These are phyloP conservation scores for Luvunga scandens DNA, from an alignment of 345 rosid species.

Conservation along the genomic window DNA sequence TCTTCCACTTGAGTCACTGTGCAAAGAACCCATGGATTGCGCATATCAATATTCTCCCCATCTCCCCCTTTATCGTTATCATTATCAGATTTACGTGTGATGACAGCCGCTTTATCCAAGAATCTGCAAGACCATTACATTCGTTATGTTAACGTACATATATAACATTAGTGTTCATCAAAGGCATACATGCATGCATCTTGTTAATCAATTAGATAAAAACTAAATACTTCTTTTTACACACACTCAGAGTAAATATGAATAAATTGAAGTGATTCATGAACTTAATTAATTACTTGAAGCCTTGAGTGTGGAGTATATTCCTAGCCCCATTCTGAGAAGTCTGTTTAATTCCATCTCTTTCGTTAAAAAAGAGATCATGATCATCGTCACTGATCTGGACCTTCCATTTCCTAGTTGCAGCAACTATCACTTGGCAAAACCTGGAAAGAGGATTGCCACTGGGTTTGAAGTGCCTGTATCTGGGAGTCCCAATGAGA, in stretches of 20 bases:
- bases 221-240: too few relatives aligned
- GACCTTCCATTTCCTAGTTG: conserved; percentile 55
- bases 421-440: conserved; percentile 77
- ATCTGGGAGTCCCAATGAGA: conserved; percentile 72
- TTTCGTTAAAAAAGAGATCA: conserved; percentile 32
- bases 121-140: conserved; percentile 40
- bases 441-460: conserved; percentile 84
- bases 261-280: too few relatives aligned
- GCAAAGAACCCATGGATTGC: conserved; percentile 74
- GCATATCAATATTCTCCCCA: conserved; percentile 16
- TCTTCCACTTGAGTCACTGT: conserved; percentile 92
- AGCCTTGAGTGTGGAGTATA: conserved; percentile 73
- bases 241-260: too few relatives aligned
- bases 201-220: too few relatives aligned
- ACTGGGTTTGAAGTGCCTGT: conserved; percentile 66
- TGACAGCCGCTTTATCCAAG: conserved; percentile 81
- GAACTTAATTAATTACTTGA: conserved; percentile 39
- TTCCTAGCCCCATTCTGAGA: conserved; percentile 42
- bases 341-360: conserved; percentile 18
- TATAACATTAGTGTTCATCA: too few relatives aligned
- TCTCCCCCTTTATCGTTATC: conserved; percentile 34
- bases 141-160: too few relatives aligned
- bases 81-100: conserved; percentile 26
- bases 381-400: conserved; percentile 32
- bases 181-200: not conserved